Percentiles rank a stretch among this genome's conserved stretches.
Conservation (phyloP, 2,329 filamentous ascomycete genomes). For the Ceratocystis papillata region DNA sequence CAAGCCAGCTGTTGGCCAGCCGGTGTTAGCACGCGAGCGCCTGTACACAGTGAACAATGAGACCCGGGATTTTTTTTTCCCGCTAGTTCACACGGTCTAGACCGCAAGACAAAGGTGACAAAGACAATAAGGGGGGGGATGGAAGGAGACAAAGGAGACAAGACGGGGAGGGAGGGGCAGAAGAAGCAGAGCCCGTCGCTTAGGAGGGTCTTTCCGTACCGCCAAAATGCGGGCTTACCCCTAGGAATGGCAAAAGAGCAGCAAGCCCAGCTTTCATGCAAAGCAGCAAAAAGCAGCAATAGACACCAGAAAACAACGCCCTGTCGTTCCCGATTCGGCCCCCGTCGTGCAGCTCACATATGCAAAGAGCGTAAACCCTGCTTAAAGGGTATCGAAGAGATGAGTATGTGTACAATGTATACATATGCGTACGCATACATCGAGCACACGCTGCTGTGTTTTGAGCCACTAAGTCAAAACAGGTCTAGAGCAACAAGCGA, state of each 20-base stretch:
- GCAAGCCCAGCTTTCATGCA: not conserved
- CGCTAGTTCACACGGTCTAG: slow-evolving; percentile 3
- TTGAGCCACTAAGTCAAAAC: not conserved
- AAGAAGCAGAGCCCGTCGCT: not conserved
- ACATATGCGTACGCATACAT: not conserved
- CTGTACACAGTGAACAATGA: not conserved
- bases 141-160: no score
- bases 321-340: not conserved
- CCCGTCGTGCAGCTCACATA: slow-evolving; percentile 1
- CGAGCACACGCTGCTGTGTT: not conserved
- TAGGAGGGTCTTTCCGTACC: not conserved
- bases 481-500: not conserved
- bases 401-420: not conserved
- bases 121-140: not conserved
- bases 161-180: no score
- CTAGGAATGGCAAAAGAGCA: slow-evolving; percentile 9
- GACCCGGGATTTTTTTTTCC: not conserved
- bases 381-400: not conserved
- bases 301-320: not conserved
- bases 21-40: not conserved
- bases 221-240: slow-evolving; percentile 4
- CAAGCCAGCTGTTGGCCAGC: not conserved
- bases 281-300: no score
- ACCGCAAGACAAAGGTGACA: slow-evolving; percentile 12
- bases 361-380: not conserved